A percentile compares a stretch with the other conserved stretches of the same genome.
phyloP scores from a whole-genome alignment of 805 yeast species.

The Saturnispora mendoncae region DNA sequence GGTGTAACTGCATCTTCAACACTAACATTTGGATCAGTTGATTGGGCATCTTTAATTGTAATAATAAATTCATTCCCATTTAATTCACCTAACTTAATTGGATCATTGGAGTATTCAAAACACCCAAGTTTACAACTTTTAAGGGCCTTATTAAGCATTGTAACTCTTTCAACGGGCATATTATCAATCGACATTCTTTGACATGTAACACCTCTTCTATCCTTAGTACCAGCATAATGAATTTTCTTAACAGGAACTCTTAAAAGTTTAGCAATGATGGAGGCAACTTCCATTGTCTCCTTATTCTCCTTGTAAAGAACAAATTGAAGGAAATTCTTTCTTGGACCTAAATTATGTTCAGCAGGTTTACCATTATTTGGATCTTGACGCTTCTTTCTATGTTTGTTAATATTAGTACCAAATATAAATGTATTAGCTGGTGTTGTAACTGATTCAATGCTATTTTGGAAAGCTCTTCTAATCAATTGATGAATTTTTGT shows the following conservation, averaged over 20 bases:
- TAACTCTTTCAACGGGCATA: slow-evolving; percentile 65
- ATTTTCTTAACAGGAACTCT: slow-evolving; percentile 64
- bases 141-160: slow-evolving; percentile 64
- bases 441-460: slow-evolving; percentile 73
- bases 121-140: slow-evolving; percentile 77
- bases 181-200: slow-evolving; percentile 67
- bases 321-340: slow-evolving; percentile 62
- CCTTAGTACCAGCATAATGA: slow-evolving; percentile 92
- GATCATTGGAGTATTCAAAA: slow-evolving; percentile 54
- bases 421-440: slow-evolving; percentile 56
- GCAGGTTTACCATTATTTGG: slow-evolving; percentile 37
- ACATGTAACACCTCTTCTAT: slow-evolving; percentile 90
- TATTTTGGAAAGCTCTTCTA: slow-evolving; percentile 63
- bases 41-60: slow-evolving; percentile 65
- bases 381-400: slow-evolving; percentile 28
- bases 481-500: slow-evolving; percentile 71
- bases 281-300: slow-evolving; percentile 94
- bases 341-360: slow-evolving; percentile 67
- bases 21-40: slow-evolving; percentile 26
- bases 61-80: slow-evolving; percentile 84
- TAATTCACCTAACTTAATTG: slow-evolving; percentile 72
- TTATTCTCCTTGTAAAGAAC: slow-evolving; percentile 87
- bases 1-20: slow-evolving; percentile 40
- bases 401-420: slow-evolving; percentile 41
- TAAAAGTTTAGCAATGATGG: slow-evolving; percentile 60